A percentile compares a stretch with the other conserved stretches of the same genome.
Conservation (phyloP, 805 yeast genomes). For the Saccharomyces mikatae region DNA sequence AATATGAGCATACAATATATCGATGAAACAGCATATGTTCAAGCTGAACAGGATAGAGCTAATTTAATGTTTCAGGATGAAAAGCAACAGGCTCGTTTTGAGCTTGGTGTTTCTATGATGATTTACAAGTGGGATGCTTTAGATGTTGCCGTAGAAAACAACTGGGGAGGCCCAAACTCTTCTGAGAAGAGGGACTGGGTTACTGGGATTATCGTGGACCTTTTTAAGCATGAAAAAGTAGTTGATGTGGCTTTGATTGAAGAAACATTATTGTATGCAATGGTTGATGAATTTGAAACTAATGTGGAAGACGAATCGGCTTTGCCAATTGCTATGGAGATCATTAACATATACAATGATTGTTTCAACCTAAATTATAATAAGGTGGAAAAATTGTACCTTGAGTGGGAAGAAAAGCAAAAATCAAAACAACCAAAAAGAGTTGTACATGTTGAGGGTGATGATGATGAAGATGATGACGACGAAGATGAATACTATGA, state of each 20-base stretch:
- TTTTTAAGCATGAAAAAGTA: constrained; percentile 52
- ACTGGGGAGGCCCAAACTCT: constrained; percentile 94
- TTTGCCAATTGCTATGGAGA: constrained; percentile 56
- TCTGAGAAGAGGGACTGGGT: constrained; percentile 94
- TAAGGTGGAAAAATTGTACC: constrained; percentile 51
- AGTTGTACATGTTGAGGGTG: constrained; percentile 44
- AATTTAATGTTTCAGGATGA: constrained; percentile 44
- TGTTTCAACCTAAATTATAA: constrained; percentile 46
- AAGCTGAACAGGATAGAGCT: constrained; percentile 37
- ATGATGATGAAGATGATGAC: constrained; percentile 57
- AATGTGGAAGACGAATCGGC: constrained; percentile 87
- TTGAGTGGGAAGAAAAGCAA: constrained; percentile 50
- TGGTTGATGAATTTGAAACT: constrained; percentile 92
- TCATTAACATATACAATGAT: constrained; percentile 59
- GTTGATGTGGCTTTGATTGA: constrained; percentile 78
- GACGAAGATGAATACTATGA: constrained; percentile 42
- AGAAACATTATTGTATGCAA: constrained; percentile 75
- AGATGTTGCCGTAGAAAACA: constrained; percentile 78
- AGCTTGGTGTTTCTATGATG: constrained; percentile 87
- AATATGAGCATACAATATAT: constrained; percentile 9
- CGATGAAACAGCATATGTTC: constrained; percentile 45
- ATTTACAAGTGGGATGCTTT: constrained; percentile 87
- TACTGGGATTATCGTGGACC: constrained; percentile 69
- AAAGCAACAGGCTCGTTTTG: constrained; percentile 76
- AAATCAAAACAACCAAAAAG: constrained; percentile 23